Percentiles rank a stretch among this genome's conserved stretches.
phyloP scores from a whole-genome alignment of 2,329 filamentous ascomycete genomes.

The Davidsoniella virescens region DNA sequence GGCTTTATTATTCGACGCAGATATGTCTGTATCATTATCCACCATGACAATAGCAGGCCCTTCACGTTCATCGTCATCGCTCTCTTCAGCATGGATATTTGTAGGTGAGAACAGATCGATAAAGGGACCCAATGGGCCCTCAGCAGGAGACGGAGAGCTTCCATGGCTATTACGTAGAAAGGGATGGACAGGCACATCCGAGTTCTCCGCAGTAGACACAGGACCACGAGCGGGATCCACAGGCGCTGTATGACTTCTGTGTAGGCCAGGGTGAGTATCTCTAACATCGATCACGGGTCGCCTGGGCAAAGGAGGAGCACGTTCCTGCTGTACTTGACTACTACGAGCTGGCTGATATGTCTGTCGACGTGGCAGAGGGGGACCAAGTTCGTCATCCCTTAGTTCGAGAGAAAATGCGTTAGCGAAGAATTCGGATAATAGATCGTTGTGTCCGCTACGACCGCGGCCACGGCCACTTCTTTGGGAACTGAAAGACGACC shows the following conservation, averaged over 20 bases:
- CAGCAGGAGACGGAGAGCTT: neutral
- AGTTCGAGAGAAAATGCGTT: no score
- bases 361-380: no score
- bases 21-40: constrained; percentile 6
- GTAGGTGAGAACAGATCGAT: neutral
- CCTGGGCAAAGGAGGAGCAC: constrained; percentile 4
- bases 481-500: no score
- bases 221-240: neutral
- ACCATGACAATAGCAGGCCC: constrained; percentile 8
- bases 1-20: no score
- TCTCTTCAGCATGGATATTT: constrained; percentile 3
- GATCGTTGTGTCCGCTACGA: no score
- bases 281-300: constrained; percentile 5
- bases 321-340: constrained; percentile 1
- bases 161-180: constrained; percentile 5
- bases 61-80: constrained; percentile 8
- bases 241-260: constrained; percentile 9
- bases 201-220: neutral
- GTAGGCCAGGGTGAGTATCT: neutral
- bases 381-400: no score
- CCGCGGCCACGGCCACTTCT: no score
- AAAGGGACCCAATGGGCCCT: constrained; percentile 5
- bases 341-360: no score
- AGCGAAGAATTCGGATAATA: no score
- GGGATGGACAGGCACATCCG: constrained; percentile 5